Base-by-base conservation (phyloP, 371 early-diverging fungal species). In the Blastocladiella emersonii region DNA sequence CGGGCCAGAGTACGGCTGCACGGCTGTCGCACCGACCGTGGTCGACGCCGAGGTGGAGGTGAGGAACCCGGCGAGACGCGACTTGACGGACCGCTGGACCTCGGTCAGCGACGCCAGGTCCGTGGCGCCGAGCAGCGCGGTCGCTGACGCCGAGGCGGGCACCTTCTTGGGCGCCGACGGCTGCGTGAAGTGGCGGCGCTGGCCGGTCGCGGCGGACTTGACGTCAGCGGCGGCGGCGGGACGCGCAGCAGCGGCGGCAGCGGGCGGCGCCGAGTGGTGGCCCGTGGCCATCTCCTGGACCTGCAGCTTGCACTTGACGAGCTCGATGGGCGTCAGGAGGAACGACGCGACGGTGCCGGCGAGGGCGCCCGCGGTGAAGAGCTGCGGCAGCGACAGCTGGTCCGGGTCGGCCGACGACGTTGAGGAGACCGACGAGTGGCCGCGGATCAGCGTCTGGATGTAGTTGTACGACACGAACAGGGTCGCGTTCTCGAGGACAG, bases 281-380 rank as follows among this genome's bases (percentile, higher is more conserved):
- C 39, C 39, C 13, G 39, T 39, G 55, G 30, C 61, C 51, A 87
- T 78, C 53, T 85, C 82, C 64, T 92, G 92, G 5, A 94, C 93
- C 73, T 97, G 98, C 65, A 95, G 71, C 69, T 89, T 87, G 78
- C 95, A 95, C 71, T 97, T 97, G 60, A 97, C 84, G 36, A 97
- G 78, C 74, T 97, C 98, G 7, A 97, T 84, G 0, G 98, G 98
- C 1, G 98, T 94, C 37, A 97, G 75, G 5, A 95, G 80, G 65
- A 93, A 70, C 1, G 93, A 90, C 8, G 91, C 91, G 48, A 86
- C 74, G 13, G 87, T 83, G 32, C 98, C 96, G 0, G 96, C 87
- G 27, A 91, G 71, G 23, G 81, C 87, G 53, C 95, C 96, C 30
- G 93, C 87, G 10, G 83, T 69, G 57, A 86, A 76, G n/a, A 92